phyloP scores from a whole-genome alignment of 768 basidiomycete species.

The Dentipellis sp. region DNA sequence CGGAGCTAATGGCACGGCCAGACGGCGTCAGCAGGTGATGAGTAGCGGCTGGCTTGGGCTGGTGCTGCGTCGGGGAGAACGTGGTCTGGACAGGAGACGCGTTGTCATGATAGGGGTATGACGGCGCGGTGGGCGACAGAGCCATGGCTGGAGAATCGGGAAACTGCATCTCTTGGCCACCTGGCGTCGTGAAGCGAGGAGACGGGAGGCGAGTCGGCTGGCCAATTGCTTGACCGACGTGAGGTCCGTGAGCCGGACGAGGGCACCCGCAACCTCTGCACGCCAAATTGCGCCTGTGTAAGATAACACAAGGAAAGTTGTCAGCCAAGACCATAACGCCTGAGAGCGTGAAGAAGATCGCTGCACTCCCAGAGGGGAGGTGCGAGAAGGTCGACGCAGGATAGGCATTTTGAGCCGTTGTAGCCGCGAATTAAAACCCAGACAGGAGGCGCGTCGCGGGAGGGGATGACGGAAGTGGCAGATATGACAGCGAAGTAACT shows the following conservation, averaged over 20 bases:
- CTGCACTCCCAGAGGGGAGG: background rate
- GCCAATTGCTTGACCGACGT: conserved; percentile 14
- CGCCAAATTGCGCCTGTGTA: conserved; percentile 60
- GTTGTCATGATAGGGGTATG: background rate
- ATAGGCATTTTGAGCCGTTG: conserved; percentile 9
- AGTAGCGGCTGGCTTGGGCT: background rate
- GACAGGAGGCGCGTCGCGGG: conserved; percentile 18
- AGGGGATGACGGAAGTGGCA: conserved; percentile 2
- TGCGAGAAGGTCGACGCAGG: conserved; percentile 3
- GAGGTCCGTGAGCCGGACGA: conserved; percentile 27
- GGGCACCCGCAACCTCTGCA: conserved; percentile 75
- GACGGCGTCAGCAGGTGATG: conserved; percentile 68
- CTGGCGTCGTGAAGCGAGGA: conserved; percentile 15
- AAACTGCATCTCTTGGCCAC: too few relatives aligned
- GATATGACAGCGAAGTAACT: conserved; percentile 15
- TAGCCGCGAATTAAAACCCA: conserved; percentile 8
- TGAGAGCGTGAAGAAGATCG: background rate
- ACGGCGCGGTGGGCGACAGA: too few relatives aligned
- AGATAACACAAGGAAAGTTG: conserved; percentile 38
- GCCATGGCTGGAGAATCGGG: background rate
- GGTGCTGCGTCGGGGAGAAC: conserved; percentile 8
- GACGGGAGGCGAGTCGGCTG: conserved; percentile 17
- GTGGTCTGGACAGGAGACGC: conserved; percentile 5
- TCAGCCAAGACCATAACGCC: conserved; percentile 32
- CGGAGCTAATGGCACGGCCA: conserved; percentile 64